A percentile compares a stretch with the other conserved stretches of the same genome.
These are phyloP conservation scores for Aspergillus japonicus DNA, from an alignment of 2,329 filamentous ascomycete genomes.

Conservation along the genomic window DNA sequence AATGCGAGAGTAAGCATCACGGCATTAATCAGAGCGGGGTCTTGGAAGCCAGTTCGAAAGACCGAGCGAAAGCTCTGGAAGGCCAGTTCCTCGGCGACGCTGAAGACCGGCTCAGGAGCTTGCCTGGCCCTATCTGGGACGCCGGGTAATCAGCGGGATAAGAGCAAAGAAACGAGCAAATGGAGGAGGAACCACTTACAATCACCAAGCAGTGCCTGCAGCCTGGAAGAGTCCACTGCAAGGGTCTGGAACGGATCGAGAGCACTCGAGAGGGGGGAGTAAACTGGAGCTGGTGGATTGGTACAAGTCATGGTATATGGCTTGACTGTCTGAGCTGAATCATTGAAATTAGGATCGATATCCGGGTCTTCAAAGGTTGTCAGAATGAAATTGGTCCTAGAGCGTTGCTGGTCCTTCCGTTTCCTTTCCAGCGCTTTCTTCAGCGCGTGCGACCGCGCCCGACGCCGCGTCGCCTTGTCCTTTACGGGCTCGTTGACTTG, in stretches of 20 bases:
- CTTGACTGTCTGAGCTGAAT: background rate
- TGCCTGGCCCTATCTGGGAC: background rate
- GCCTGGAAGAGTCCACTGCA: constrained; percentile 4
- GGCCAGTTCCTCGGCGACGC: constrained; percentile 5
- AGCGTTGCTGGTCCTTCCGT: background rate
- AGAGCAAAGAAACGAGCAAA: background rate
- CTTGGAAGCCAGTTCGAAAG: constrained; percentile 3
- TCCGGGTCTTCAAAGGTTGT: background rate
- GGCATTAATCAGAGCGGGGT: constrained; percentile 6
- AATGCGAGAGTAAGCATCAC: constrained; percentile 3
- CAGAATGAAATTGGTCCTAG: background rate
- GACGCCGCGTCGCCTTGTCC: background rate
- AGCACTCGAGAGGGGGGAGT: background rate
- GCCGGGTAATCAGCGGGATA: background rate
- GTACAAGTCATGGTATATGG: background rate
- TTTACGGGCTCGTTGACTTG: background rate
- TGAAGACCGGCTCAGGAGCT: constrained; percentile 9
- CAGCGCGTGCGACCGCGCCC: constrained; percentile 4
- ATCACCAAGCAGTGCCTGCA: background rate
- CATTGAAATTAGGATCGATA: background rate
- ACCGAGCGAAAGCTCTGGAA: constrained; percentile 6
- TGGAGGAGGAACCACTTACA: background rate
- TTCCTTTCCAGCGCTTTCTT: constrained; percentile 1
- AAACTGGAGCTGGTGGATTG: background rate
- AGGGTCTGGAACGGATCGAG: constrained; percentile 8